Conservation (phyloP, 352 stramenopile species). For the Pythium oligandrum region DNA sequence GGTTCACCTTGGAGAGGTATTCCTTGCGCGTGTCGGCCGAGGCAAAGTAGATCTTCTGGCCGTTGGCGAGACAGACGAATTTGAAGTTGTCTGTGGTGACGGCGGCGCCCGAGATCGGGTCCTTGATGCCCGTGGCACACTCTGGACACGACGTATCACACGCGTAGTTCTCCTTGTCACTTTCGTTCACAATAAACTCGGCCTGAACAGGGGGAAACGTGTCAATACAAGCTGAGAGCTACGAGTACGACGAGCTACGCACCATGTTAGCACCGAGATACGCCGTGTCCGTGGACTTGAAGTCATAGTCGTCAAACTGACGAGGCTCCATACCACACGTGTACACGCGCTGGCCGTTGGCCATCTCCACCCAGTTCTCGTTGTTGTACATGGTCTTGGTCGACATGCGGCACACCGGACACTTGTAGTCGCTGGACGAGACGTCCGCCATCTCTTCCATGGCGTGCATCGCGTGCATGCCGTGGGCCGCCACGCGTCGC, state of each 20-base stretch:
- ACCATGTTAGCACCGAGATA: no score
- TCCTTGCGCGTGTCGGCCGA: constrained; percentile 56
- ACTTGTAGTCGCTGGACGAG: constrained; percentile 18
- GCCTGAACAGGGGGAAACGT: no score
- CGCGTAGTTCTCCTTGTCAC: constrained; percentile 70
- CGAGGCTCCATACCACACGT: constrained; percentile 58
- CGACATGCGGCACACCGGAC: constrained; percentile 37
- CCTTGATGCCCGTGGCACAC: constrained; percentile 42
- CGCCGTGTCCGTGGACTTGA: no score
- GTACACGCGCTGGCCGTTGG: constrained; percentile 69
- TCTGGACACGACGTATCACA: constrained; percentile 53
- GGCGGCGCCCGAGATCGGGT: constrained; percentile 55
- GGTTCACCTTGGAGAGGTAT: constrained; percentile 61
- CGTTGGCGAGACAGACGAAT: constrained; percentile 66
- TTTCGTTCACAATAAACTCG: constrained; percentile 24
- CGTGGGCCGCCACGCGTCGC: no score
- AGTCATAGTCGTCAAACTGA: no score
- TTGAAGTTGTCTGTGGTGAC: constrained; percentile 59
- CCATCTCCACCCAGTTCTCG: constrained; percentile 49
- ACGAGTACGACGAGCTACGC: no score
- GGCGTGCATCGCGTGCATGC: no score
- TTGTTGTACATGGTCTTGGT: constrained; percentile 3
- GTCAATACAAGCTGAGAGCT: no score
- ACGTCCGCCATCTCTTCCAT: no score
- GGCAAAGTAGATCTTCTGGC: constrained; percentile 85